Percentiles rank a stretch among this genome's conserved stretches.
These are phyloP conservation scores for Pestalotiopsis fici DNA, from an alignment of 2,329 filamentous ascomycete genomes.

Conservation along the genomic window DNA sequence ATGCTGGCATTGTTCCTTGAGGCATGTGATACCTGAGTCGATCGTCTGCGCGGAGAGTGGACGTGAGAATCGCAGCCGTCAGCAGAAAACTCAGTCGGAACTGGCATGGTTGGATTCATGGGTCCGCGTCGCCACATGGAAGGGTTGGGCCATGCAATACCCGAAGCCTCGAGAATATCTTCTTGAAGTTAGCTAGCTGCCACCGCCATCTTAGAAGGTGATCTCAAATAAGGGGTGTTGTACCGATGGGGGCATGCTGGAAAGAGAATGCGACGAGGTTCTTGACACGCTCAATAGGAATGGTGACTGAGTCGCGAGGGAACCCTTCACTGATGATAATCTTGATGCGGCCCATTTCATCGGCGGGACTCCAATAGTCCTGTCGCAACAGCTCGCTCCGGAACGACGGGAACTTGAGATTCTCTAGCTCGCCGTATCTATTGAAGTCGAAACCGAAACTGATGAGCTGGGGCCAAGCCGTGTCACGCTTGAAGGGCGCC, in stretches of 20 bases:
- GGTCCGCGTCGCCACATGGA: slow-evolving; percentile 63
- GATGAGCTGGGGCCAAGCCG: slow-evolving; percentile 52
- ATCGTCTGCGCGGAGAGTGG: slow-evolving; percentile 58
- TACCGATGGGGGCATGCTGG: slow-evolving; percentile 79
- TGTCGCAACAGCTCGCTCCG: slow-evolving; percentile 69
- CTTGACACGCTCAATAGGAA: slow-evolving; percentile 66
- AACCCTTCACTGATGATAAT: slow-evolving; percentile 76
- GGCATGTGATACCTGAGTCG: slow-evolving; percentile 18
- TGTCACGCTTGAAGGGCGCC: slow-evolving; percentile 52
- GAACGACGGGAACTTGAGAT: slow-evolving; percentile 74
- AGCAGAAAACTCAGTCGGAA: slow-evolving; percentile 42
- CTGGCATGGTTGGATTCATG: slow-evolving; percentile 39
- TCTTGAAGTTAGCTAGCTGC: neutral
- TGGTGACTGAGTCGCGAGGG: slow-evolving; percentile 48
- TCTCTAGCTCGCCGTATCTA: slow-evolving; percentile 58
- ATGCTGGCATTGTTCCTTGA: slow-evolving; percentile 12
- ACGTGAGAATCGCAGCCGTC: slow-evolving; percentile 57
- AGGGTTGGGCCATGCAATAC: slow-evolving; percentile 79
- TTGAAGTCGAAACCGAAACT: slow-evolving; percentile 49
- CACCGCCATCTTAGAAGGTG: neutral
- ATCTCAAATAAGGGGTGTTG: slow-evolving; percentile 21
- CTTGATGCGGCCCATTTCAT: slow-evolving; percentile 74
- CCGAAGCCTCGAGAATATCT: slow-evolving; percentile 73
- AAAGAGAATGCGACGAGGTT: slow-evolving; percentile 81
- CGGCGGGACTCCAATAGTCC: slow-evolving; percentile 70